Base-by-base conservation (phyloP, 1,139 yeast genomes). In the Suhomyces kunorum region DNA sequence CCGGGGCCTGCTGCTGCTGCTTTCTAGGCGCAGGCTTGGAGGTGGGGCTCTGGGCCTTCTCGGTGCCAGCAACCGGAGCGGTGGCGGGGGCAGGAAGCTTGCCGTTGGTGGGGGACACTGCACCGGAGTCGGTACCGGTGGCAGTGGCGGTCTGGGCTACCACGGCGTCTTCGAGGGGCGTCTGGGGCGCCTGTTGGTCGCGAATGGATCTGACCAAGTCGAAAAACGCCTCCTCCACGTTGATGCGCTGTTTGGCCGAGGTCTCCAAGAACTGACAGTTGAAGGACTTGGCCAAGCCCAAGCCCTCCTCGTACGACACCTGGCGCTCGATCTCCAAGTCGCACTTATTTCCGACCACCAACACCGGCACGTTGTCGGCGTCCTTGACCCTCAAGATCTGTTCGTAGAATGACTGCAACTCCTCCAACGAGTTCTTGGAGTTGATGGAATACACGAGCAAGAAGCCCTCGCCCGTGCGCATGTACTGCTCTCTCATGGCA, bases 381-480 rank as follows among this genome's bases (percentile, higher is more conserved):
- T 85, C 97, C 63, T 94, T 92, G 48, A 90, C 95, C 50, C 96
- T 73, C 50, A 81, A 74, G 44, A 88, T 87, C 59, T 88, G 96
- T 56, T 87, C 94, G 61, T 86, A 81, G 55, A 87, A 87, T 13
- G 82, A 76, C 54, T 78, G 71, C 54, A 88, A 71, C 62, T 88
- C 96, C 53, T 87, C 88, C 56, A 87, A 78, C 3, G 95, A 84
- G 54, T 81, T 80, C 45, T 83, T 73, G 47, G 89, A 86, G 40
- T 89, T 86, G 49, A 88, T 89, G 6, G 92, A 83, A 58, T 87
- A 88, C 18, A 87, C 96, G 46, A 89, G 68, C 39, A 89, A 66
- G 56, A 87, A 89, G 13, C 96, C 97, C 61, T 88, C 95, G 35
- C 96, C 96, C 13, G 95, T 87, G 48, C 96, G 78, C 82, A 92